Evolutionary conservation across 352 stramenopile genomes (phyloP), one percentile per base, ranked within the genome.

Genomic region (Pythium dissotocum): DNA sequence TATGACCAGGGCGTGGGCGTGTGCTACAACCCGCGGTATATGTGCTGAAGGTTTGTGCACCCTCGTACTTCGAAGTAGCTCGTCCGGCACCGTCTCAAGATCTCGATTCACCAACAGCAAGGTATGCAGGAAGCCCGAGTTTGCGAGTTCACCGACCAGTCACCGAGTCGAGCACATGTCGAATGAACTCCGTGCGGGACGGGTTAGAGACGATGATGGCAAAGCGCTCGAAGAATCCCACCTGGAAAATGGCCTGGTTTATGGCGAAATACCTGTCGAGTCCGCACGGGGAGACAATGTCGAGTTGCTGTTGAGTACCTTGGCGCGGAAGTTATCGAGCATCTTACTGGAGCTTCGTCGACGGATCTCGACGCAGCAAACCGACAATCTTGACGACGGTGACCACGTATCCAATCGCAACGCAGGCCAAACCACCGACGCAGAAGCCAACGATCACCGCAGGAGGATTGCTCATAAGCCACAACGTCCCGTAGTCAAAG

Each of bases 401-500:
- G 33, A 38, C 9, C 6, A 38, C 33, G 33, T 38, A 38, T 38
- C 33, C 33, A 9, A 38, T 9, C 6, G 33, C 33, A 9, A 38
- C 33, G 33, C 33, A 38, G 6, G 33, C 33, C 6, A 38, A 9
- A 38, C 33, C 33, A 38, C 6, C 33, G 9, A 38, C 33, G 9
- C 33, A 6, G 33, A 38, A 38, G 33, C 33, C 33, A 38, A 55
- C 48, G 48, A 55, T n/a, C 9, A 30, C 14, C 8, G 5, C n/a
- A 9, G 48, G 48, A 4, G 48, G 8, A 30, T 16, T 9, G 48
- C 48, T 55, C 13, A 78, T 77, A 32, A 82, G 65, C 70, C 77
- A 82, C 28, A 84, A 82, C 14, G 65, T 44, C 2, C 75, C 75
- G 24, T 84, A 55, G 38, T 84, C 70, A 12, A 68, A 81, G 5